These are phyloP conservation scores for Cutaneotrichosporon mucoides DNA, from an alignment of 1,284 basidiomycete species.

Conservation along the genomic window DNA sequence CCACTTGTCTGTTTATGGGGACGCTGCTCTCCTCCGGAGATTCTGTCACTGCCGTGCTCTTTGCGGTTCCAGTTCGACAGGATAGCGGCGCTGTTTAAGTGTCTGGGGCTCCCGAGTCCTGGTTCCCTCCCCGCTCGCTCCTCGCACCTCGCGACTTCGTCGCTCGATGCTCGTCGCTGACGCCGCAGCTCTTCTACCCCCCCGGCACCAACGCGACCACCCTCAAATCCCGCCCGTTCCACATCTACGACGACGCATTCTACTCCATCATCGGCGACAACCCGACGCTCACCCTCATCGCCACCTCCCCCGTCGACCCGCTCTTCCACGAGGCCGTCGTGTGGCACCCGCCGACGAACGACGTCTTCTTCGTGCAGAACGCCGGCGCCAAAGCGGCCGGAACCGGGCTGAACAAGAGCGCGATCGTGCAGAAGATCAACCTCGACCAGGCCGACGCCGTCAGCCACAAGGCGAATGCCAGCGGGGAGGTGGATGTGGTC, in stretches of 20 bases:
- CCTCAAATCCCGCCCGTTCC: slow-evolving; percentile 53
- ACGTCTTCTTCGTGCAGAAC: slow-evolving; percentile 57
- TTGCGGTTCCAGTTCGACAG: no score
- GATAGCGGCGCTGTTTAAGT: no score
- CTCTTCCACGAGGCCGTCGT: slow-evolving; percentile 72
- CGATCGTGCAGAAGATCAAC: slow-evolving; percentile 52
- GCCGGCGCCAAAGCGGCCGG: slow-evolving; percentile 50
- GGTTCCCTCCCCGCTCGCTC: no score
- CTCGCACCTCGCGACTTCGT: no score
- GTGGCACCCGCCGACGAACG: slow-evolving; percentile 59
- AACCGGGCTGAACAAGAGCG: slow-evolving; percentile 51
- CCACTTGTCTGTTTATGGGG: no score
- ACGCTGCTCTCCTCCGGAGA: no score
- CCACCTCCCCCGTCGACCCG: slow-evolving; percentile 54
- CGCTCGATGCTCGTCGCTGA: no score
- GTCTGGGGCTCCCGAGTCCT: no score
- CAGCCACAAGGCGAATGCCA: slow-evolving; percentile 46
- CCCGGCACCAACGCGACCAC: slow-evolving; percentile 27
- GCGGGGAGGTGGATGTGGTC: slow-evolving; percentile 54
- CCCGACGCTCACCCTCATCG: slow-evolving; percentile 59
- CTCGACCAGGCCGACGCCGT: slow-evolving; percentile 34
- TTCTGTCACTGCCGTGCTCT: no score
- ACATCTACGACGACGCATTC: slow-evolving; percentile 63
- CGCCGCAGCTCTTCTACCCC: slow-evolving; percentile 37
- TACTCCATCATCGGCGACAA: slow-evolving; percentile 57